A percentile compares a stretch with the other conserved stretches of the same genome.
Evolutionary conservation across 371 early-diverging fungal species (phyloP).

Genomic region (Apophysomyces trapeziformis): DNA sequence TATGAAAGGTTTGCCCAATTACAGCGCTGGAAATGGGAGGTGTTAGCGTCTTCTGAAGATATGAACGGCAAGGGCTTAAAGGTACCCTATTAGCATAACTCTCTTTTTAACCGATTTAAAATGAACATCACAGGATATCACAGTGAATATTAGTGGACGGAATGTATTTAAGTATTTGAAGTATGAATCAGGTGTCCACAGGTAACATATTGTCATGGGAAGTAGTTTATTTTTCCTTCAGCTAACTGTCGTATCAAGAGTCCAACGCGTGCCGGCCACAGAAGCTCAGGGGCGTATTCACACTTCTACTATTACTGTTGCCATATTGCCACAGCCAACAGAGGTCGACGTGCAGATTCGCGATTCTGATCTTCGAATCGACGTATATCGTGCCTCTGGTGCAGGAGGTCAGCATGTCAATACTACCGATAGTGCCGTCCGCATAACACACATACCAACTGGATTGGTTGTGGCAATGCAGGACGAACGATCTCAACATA

Average conservation of each 20-base stretch:
- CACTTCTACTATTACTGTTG: conserved; percentile 87
- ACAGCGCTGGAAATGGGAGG: conserved; percentile 74
- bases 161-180: conserved; percentile 78
- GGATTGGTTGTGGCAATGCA: conserved; percentile 90
- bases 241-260: conserved; percentile 32
- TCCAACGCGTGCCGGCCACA: conserved; percentile 85
- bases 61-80: conserved; percentile 61
- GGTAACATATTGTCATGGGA: conserved; percentile 27
- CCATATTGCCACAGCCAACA: conserved; percentile 80
- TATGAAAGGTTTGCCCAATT: conserved; percentile 73
- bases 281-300: conserved; percentile 85
- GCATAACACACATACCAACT: conserved; percentile 92
- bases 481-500: conserved; percentile 89
- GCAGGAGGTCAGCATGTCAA: conserved; percentile 95
- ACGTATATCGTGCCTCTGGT: conserved; percentile 80
- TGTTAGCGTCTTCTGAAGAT: conserved; percentile 58
- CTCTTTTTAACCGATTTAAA: not conserved
- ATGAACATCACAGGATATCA: conserved; percentile 51
- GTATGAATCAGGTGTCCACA: conserved; percentile 84
- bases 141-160: conserved; percentile 67
- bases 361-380: conserved; percentile 76
- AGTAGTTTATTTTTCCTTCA: not conserved
- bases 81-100: conserved; percentile 31
- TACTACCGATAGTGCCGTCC: conserved; percentile 94
- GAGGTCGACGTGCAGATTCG: conserved; percentile 73